Base-by-base conservation (phyloP, 2,329 filamentous ascomycete genomes). In the Ploettnerulaceae sp. region DNA sequence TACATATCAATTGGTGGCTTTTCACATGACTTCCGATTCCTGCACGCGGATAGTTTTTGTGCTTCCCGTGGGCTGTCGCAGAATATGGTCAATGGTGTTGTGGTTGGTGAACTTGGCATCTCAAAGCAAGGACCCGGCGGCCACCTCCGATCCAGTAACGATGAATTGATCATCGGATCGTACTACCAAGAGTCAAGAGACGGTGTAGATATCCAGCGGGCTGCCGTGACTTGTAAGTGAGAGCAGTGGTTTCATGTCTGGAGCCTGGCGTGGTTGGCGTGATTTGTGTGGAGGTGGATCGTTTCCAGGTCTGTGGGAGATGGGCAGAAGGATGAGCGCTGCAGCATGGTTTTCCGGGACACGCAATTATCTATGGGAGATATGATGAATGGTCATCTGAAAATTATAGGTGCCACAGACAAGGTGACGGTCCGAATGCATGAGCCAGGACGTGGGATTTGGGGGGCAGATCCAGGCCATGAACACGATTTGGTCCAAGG, bases 381-480 rank as follows among this genome's bases (percentile, higher is more conserved):
- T 18, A 20, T 41, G 12, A n/a, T 26, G 14, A 34, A 26, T 35
- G 15, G 9, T 12, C 25, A 39, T 17, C 8, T 39, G 5, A n/a
- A n/a, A 24, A 14, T 22, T 26, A 7, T 1, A 18, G 7, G 17
- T 28, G 8, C n/a, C n/a, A 43, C 15, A 17, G 9, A 24, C 15
- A 21, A 34, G 21, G 29, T 21, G 22, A 34, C 12, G 28, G 31
- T 24, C 40, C 29, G 40, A 43, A 34, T 43, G 29, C 22, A 43
- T 28, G 22, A 35, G 40, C 20, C 7, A 5, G 31, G 40, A 35
- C 15, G 7, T 34, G 2, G 15, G 24, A 8, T 25, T 22, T 22
- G 26, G 20, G 31, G 40, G 24, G 20, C 14, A 41, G 21, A 17
- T 7, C 4, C 21, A 21, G 18, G 9, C 18, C n/a, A 18, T 25